Evolutionary conservation across 208 protist species (phyloP), one percentile per base, ranked within the genome.

Genomic region (Lotmaria passim): DNA sequence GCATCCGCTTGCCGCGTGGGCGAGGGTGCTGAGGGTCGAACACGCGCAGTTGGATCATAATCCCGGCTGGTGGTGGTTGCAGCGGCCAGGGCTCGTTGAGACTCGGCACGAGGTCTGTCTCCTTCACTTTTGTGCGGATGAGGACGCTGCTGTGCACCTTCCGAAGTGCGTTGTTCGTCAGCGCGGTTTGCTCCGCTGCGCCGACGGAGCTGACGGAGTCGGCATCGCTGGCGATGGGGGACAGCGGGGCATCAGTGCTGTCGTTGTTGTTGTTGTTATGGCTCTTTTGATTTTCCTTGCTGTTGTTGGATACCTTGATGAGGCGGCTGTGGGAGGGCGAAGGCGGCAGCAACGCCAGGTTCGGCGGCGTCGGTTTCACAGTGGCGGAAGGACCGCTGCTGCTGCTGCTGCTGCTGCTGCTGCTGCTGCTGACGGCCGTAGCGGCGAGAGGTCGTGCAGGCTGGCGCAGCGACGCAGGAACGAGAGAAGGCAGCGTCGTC

Each of bases 1-100:
- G 69, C 30, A 57, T 66, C 14, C 51, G 53, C 5, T 17, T 31
- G 11, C 57, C 41, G 10, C 58, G 53, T 0, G 11, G 24, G 11
- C 50, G 69, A 4, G 44, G 36, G n/a, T 44, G 51, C 26, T 61
- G 30, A 0, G 66, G 66, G 15, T 73, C 66, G 3, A 67, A 73
- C 24, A 73, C 36, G 2, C 73, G 47, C 2, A 14, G 14, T 3
- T 23, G 17, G 28, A 64, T 24, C n/a, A 73, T 1, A 24, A 73
- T 73, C 8, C 68, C 30, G 0, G 23, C 14, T 19, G 52, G 31
- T 48, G 73, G 48, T 0, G 6, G 24, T n/a, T 8, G 65, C 38
- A 69, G 59, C 7, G 52, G 65, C 30, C 53, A 47, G 10, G 73
- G 65, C 48, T 5, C 28, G 33, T 51, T 52, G 21, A 14, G 11